Base-by-base conservation (phyloP, 768 basidiomycete species). In the Asterophora lycoperdoides region DNA sequence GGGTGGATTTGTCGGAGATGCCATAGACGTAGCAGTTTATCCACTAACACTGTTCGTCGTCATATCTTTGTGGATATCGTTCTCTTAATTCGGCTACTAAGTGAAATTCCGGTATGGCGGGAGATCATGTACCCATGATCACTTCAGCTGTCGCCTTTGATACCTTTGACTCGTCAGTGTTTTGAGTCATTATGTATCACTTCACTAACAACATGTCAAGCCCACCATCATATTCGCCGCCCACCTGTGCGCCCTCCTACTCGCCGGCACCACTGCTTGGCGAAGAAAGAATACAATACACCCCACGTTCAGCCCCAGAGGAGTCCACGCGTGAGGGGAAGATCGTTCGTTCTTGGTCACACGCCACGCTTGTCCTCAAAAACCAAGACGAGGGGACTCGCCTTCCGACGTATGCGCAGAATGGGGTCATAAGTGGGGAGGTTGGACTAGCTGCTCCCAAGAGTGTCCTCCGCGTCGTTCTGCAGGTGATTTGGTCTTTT, bases 1-100 rank as follows among this genome's bases (percentile, higher is more conserved):
- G 26, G 40, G 52, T 30, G 62, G 65, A 10, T 65, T 65, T 35
- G n/a, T 75, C 38, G 63, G 59, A 8, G 76, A 78, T 56, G 55
- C 68, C 15, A 61, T 68, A 56, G 70, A 74, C 53, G 61, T 77
- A 41, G 73, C 76, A 5, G 39, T 71, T 14, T 71, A 73, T 48
- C 76, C 77, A 9, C 41, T 79, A 8, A 59, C 56, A 37, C 49
- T 71, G 14, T 76, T 78, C 55, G 56, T 64, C n/a, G 13, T 68
- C 18, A 62, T 73, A 39, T 69, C 71, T 5, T 61, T 64, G 56
- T 73, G 68, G 70, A 61, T 62, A 46, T 62, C 60, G 30, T 41
- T 55, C 41, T 34, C 15, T 49, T 58, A 44, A 58, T 36, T 14
- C n/a, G 7, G 11, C 26, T 14, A 29, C 33, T n/a, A n/a, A n/a